Base-by-base conservation (phyloP, 352 stramenopile species). In the Achlya hypogyna region DNA sequence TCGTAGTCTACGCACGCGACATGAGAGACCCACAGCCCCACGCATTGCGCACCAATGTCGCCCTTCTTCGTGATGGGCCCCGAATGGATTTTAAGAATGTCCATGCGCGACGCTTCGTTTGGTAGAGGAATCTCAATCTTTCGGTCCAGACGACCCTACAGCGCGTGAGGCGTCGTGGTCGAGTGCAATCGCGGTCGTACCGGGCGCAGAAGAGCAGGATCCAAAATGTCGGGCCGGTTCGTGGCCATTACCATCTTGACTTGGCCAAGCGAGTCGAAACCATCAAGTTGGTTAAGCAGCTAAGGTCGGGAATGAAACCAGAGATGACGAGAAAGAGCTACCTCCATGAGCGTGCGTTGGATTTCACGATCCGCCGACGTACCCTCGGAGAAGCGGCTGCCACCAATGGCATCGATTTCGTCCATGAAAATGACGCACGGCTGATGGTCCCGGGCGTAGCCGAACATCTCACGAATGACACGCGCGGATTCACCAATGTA, bases 351-450 rank as follows among this genome's bases (percentile, higher is more conserved):
- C 65, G 98, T 99, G 43, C 97, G 91, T 75, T 99, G 98, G 81
- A 99, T 99, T 78, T 99, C 97, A 63, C 97, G 93, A 75, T 97
- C 90, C 3, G 88, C 90, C 28, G 87, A 97, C 32, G 95, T 99
- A 63, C 97, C 97, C 75, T 99, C 96, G 47, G 88, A 98, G 74
- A 98, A 99, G 38, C 97, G 93, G 53, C 87, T 98, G 69, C 96
- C 96, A 73, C 97, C 97, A 73, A 99, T 99, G 27, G 97, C 97
- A 83, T 99, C 97, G 76, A 99, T 98, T 73, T 99, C 98, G 78
- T 99, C 98, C 95, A 99, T 99, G 74, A 99, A 99, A 77, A 99
- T 99, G 63, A 99, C 97, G 70, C 96, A 99, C 42, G 97, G 97
- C 82, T 99, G 90, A 75, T 99, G 96, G 75, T 99, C 95, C 52